Base-by-base conservation (phyloP, 495 filamentous ascomycete genomes). In the Podospora pseudoanserina region DNA sequence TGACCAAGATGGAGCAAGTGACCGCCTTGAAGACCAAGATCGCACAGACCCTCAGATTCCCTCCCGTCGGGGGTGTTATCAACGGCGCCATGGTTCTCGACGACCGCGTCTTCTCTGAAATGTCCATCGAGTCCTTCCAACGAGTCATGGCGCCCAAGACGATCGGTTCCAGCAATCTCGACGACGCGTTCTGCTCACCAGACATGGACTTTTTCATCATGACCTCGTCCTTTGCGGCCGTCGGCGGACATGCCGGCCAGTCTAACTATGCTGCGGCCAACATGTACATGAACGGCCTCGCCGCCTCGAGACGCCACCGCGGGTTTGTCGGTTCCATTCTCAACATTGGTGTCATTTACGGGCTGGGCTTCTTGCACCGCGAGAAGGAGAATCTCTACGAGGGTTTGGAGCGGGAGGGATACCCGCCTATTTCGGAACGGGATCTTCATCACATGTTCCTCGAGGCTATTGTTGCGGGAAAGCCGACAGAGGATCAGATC, bases 391-490 rank as follows among this genome's bases (percentile, higher is more conserved):
- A 75, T 5, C 65, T 83, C 2, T 82, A 83, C 71, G 65, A 69
- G 3, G 77, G 78, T 5, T 75, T 83, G 0, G 76, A 79, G 72
- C 77, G 79, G 4, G 80, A 82, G 49, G 80, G 80, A 49, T 83
- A 83, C 53, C 81, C 79, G 23, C 83, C 79, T 66, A 83, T 89
- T 63, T 87, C 86, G 1, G 87, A 90, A 70, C 79, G 79, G 7
- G 86, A 89, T 63, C 76, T 89, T 62, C 85, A 86, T 49, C 84
- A 87, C 67, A 80, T 87, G 71, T 87, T 89, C 69, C 78, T 85
- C 11, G 87, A 89, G 71, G 84, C 86, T 20, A 80, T 90, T 20
- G 65, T 76, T 23, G 76, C 80, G 2, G 79, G 82, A 13, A 70
- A 69, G 60, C 77, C 80, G 0, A 63, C 23, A 49, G 65, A 69